Conservation (phyloP, 306 rosid genomes). For the Vigna trinervia region DNA sequence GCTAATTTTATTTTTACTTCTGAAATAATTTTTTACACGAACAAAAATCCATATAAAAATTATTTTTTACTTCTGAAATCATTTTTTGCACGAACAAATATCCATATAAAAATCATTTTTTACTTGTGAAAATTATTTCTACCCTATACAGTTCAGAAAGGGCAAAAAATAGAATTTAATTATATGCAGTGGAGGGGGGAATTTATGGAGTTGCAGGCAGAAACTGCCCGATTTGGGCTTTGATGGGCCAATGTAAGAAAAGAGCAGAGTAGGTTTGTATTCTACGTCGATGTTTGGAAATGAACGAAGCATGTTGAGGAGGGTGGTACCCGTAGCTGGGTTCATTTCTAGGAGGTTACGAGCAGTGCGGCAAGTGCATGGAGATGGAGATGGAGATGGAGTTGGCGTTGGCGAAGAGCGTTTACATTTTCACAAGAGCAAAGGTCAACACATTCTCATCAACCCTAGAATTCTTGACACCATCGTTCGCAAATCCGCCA, state of each 20-base stretch:
- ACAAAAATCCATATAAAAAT: no score
- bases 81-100: no score
- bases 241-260: background rate
- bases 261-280: background rate
- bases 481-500: slow-evolving; percentile 69
- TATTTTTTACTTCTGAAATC: no score
- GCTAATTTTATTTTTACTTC: no score
- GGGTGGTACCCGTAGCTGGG: background rate
- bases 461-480: slow-evolving; percentile 74
- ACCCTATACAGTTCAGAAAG: no score
- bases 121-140: no score
- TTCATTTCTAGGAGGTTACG: slow-evolving; percentile 23
- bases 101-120: no score
- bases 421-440: slow-evolving; percentile 67
- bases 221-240: background rate
- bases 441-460: slow-evolving; percentile 85
- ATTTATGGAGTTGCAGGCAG: no score
- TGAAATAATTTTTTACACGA: no score
- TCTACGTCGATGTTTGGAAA: background rate
- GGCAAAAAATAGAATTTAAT: no score
- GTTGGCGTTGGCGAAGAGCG: slow-evolving; percentile 13
- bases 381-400: slow-evolving; percentile 13
- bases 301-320: background rate
- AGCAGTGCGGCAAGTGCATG: slow-evolving; percentile 47
- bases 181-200: no score